Conservation (phyloP, 345 rosid genomes). For the Combretum micranthum region DNA sequence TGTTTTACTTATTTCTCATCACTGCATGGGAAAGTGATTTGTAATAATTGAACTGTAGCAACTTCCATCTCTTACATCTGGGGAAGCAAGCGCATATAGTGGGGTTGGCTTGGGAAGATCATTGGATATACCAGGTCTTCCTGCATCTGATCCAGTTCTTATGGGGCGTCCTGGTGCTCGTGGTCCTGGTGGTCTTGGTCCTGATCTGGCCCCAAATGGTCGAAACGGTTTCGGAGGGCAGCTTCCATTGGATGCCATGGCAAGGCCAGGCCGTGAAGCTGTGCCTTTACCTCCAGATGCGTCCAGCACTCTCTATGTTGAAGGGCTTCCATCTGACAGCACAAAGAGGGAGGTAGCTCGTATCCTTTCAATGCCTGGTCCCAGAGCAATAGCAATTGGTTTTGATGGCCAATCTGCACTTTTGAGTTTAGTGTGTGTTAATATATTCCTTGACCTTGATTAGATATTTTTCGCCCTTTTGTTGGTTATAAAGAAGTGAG, state of each 20-base stretch:
- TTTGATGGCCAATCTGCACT: not conserved
- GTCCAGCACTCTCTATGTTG: constrained; percentile 72
- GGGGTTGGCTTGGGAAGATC: constrained; percentile 38
- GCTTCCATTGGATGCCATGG: constrained; percentile 23
- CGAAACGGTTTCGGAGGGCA: constrained; percentile 34
- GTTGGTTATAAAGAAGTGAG: constrained; percentile 80
- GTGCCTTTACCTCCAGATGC: constrained; percentile 65
- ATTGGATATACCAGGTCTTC: constrained; percentile 26
- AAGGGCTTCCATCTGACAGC: constrained; percentile 75
- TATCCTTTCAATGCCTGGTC: constrained; percentile 41
- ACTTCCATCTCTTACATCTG: constrained; percentile 44
- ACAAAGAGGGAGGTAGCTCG: constrained; percentile 79
- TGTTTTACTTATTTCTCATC: constrained; percentile 1
- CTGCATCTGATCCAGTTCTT: constrained; percentile 37
- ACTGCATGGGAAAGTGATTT: constrained; percentile 12
- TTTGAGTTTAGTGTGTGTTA: not conserved
- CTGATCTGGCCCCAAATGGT: constrained; percentile 43
- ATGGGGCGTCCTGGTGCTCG: constrained; percentile 32
- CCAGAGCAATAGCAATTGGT: constrained; percentile 1
- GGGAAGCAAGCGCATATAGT: constrained; percentile 42
- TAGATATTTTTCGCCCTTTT: constrained; percentile 87
- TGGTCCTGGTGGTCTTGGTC: constrained; percentile 30
- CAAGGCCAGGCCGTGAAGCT: constrained; percentile 36
- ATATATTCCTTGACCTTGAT: constrained; percentile 25
- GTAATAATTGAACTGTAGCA: constrained; percentile 44